phyloP scores from a whole-genome alignment of 2,329 filamentous ascomycete species.

The Xylariaceae sp. region DNA sequence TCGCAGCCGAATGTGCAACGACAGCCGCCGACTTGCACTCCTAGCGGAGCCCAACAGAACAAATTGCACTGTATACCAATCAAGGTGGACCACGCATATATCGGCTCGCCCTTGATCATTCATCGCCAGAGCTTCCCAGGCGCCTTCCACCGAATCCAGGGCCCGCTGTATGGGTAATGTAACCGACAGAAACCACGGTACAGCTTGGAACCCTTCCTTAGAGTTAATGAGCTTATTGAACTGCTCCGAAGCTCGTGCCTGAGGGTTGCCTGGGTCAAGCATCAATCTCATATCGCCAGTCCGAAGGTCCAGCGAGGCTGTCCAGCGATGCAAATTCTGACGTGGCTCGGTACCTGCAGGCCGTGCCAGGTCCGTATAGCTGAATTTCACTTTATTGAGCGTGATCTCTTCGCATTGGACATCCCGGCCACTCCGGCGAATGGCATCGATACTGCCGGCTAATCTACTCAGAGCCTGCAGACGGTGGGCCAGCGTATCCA shows the following conservation, averaged over 20 bases:
- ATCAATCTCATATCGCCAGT: constrained; percentile 60
- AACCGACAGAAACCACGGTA: constrained; percentile 60
- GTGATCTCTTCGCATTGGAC: constrained; percentile 65
- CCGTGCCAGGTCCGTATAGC: constrained; percentile 58
- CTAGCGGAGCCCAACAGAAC: constrained; percentile 43
- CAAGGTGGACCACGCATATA: constrained; percentile 59
- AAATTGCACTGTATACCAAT: constrained; percentile 65
- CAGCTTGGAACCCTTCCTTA: constrained; percentile 55
- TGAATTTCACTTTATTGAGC: constrained; percentile 69
- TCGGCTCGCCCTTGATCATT: constrained; percentile 55
- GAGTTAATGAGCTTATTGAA: constrained; percentile 57
- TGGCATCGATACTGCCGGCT: constrained; percentile 70
- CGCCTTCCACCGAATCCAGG: constrained; percentile 64
- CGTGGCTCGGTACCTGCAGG: constrained; percentile 23
- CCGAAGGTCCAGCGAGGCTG: constrained; percentile 64
- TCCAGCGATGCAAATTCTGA: constrained; percentile 47
- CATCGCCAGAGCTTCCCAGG: constrained; percentile 52
- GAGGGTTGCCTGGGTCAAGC: constrained; percentile 69
- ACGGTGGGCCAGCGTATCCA: constrained; percentile 63
- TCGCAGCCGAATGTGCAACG: constrained; percentile 59
- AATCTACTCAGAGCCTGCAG: constrained; percentile 73
- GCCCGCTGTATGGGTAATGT: constrained; percentile 70
- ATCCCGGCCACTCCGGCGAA: constrained; percentile 60
- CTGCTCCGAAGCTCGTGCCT: constrained; percentile 66
- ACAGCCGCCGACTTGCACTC: constrained; percentile 46